These are phyloP conservation scores for Ophiocordyceps camponoti-saundersi DNA, from an alignment of 2,329 filamentous ascomycete genomes.

Conservation along the genomic window DNA sequence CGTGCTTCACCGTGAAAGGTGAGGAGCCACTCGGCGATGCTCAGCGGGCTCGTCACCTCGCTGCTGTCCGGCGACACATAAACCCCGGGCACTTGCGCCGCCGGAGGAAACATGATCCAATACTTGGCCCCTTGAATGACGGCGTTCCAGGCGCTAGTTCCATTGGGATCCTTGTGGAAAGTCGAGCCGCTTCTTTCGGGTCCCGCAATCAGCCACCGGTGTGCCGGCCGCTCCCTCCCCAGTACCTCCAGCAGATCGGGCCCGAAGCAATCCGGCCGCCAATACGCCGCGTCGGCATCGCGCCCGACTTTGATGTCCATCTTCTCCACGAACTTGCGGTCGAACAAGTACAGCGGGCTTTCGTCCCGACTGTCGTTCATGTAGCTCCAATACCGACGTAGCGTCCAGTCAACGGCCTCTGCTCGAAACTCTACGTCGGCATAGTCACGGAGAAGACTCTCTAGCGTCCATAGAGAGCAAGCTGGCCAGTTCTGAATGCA, in stretches of 20 bases:
- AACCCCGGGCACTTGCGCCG: constrained; percentile 66
- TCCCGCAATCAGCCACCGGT: constrained; percentile 85
- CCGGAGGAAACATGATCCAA: constrained; percentile 95
- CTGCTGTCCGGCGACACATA: constrained; percentile 79
- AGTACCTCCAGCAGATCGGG: constrained; percentile 73
- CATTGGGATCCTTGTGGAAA: constrained; percentile 75
- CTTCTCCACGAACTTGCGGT: constrained; percentile 72
- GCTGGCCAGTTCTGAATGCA: constrained; percentile 73
- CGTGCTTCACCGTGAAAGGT: constrained; percentile 77
- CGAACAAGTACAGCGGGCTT: constrained; percentile 84
- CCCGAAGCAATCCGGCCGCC: constrained; percentile 70
- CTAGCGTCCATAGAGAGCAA: constrained; percentile 55
- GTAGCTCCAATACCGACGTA: constrained; percentile 67
- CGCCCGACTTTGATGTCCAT: constrained; percentile 53
- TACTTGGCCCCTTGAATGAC: constrained; percentile 83
- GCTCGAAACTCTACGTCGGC: constrained; percentile 59
- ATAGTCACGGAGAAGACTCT: constrained; percentile 48
- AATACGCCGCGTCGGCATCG: constrained; percentile 42
- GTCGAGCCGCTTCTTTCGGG: constrained; percentile 78
- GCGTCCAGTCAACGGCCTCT: constrained; percentile 84
- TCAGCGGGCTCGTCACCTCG: constrained; percentile 84
- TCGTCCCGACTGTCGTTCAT: constrained; percentile 69
- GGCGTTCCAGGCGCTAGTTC: constrained; percentile 79
- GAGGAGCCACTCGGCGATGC: constrained; percentile 92
- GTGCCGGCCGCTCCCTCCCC: constrained; percentile 62